Conservation (phyloP, 805 yeast genomes). For the Candida nanaspora region DNA sequence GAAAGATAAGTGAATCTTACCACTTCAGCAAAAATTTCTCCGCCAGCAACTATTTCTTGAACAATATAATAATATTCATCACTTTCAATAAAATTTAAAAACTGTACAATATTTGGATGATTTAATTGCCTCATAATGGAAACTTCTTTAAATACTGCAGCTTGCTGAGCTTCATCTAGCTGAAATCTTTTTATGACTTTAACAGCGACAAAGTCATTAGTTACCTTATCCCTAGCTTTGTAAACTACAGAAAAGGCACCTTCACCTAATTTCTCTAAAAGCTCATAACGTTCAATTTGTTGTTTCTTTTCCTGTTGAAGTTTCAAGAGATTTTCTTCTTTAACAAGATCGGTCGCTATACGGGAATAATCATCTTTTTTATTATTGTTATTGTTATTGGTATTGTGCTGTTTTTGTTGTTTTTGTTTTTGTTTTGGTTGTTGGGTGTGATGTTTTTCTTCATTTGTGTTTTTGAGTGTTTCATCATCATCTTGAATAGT, state of each 20-base stretch:
- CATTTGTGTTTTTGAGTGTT: background rate
- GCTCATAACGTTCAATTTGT: conserved; percentile 30
- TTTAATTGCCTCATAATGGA: conserved; percentile 61
- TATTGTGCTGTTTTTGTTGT: conserved; percentile 1
- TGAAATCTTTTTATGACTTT: conserved; percentile 63
- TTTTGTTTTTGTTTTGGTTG: conserved; percentile 3
- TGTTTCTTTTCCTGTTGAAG: conserved; percentile 14
- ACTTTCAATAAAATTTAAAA: conserved; percentile 61
- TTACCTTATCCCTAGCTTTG: conserved; percentile 33
- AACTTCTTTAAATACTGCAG: conserved; percentile 74
- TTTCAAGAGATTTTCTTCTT: conserved; percentile 21
- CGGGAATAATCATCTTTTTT: conserved; percentile 17
- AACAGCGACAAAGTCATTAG: conserved; percentile 40
- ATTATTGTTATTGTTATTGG: background rate
- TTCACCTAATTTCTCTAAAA: conserved; percentile 46
- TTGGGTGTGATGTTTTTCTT: no score
- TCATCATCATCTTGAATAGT: background rate
- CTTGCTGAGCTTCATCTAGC: conserved; percentile 53
- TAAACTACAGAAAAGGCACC: conserved; percentile 56
- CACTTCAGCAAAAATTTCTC: conserved; percentile 75
- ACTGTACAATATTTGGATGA: conserved; percentile 57
- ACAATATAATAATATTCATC: conserved; percentile 56
- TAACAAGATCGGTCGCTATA: conserved; percentile 25
- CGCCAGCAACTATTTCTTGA: conserved; percentile 70
- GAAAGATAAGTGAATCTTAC: conserved; percentile 71